phyloP scores from a whole-genome alignment of 176 grass and related monocot genomes.

The Leersia perrieri region DNA sequence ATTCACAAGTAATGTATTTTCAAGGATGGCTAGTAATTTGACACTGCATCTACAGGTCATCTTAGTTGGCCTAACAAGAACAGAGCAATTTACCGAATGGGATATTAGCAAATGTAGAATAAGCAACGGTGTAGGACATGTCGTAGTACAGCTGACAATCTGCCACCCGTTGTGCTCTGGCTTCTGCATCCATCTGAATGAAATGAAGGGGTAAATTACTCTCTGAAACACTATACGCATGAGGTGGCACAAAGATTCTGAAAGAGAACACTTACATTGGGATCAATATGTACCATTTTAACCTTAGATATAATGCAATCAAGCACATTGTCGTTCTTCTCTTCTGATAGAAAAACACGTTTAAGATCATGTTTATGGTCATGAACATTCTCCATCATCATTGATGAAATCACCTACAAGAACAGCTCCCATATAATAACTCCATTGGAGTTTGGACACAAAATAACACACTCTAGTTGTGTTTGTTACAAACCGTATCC shows the following conservation, averaged over 20 bases:
- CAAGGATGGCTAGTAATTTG: too few relatives aligned
- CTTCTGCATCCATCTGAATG: constrained; percentile 48
- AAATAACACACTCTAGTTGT: background rate
- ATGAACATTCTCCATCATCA: constrained; percentile 33
- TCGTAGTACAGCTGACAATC: constrained; percentile 70
- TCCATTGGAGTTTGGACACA: background rate
- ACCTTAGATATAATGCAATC: constrained; percentile 70
- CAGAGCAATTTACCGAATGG: constrained; percentile 41
- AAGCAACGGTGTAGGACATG: constrained; percentile 72
- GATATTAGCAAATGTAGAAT: constrained; percentile 82
- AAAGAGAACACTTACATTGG: constrained; percentile 58
- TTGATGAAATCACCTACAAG: constrained; percentile 16
- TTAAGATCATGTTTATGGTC: constrained; percentile 45
- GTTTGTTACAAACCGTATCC: constrained; percentile 53
- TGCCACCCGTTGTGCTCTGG: constrained; percentile 41
- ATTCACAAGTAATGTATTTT: background rate
- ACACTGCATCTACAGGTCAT: background rate
- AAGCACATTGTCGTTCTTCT: constrained; percentile 79
- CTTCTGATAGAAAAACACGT: constrained; percentile 82
- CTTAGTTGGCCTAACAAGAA: background rate
- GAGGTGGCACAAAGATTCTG: background rate
- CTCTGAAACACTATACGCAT: background rate
- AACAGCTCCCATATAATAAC: background rate
- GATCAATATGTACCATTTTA: constrained; percentile 53
- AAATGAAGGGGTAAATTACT: background rate